Evolutionary conservation across 129 eudicot genomes (phyloP), one percentile per base, ranked within the genome.

Genomic region (Flaveria sonorensis): DNA sequence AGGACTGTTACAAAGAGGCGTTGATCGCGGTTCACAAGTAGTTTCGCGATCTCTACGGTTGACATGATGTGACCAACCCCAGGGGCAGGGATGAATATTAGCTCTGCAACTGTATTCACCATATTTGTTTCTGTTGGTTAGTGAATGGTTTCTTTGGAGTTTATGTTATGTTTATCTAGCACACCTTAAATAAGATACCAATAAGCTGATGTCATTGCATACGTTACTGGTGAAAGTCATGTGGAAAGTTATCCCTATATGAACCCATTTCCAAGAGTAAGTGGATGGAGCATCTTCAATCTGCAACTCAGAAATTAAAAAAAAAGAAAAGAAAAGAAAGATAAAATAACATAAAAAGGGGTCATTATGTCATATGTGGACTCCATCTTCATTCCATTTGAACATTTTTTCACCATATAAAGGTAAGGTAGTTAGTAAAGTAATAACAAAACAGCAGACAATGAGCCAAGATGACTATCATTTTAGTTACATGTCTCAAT

Each of bases 41-140:
- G 0, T 74, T 74, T 74, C 2, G 78, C 70, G 3, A 61, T 60
- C 61, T 74, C 60, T 18, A 74, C 12, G 18, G 78, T 74, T 1
- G 78, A 74, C 46, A 74, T 74, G 78, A 74, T 74, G 46, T 74
- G 78, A 24, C 78, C 78, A 47, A 60, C 6, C 28, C 46, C 78
- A 9, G 78, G 78, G 14, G 46, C 18, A 1, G 78, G 78, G 69
- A 74, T 74, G 70, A 74, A 62, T 8, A 74, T 14, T 4, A 74
- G 78, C 18, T 60, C 16, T 74, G 70, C 59, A 14, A 39, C n/a
- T 60, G 59, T 15, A 59, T 60, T 42, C 6, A 46, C 70, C 78
- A 74, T 74, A 15, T 43, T 23, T 42, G 68, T 62, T 62, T 62
- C 10, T 62, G 53, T 69, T 72, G 68, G 51, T 52, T 77, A 10